Evolutionary conservation across 202 grass and related monocot genomes (phyloP).

Genomic region (Musa balbisiana): DNA sequence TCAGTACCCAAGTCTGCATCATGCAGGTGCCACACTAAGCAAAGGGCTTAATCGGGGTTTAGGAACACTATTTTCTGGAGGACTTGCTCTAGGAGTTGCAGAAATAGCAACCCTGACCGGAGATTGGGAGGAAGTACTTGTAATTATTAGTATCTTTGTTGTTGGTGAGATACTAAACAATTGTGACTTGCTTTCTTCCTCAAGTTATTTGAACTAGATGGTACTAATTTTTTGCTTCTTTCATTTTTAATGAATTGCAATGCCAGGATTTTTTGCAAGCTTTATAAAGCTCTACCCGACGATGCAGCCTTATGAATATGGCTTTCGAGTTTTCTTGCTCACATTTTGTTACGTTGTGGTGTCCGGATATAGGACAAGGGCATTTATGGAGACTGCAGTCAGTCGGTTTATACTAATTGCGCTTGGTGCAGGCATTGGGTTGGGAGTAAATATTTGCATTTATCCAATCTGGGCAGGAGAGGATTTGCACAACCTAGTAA

Average conservation of each 20-base stretch:
- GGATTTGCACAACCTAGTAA: conserved; percentile 79
- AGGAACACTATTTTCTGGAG: conserved; percentile 69
- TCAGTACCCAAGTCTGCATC: neutral
- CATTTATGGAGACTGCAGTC: conserved; percentile 49
- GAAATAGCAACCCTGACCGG: conserved; percentile 56
- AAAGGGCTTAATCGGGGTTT: conserved; percentile 78
- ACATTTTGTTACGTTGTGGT: conserved; percentile 83
- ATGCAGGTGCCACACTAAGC: conserved; percentile 86
- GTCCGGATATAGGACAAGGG: conserved; percentile 71
- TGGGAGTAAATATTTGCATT: conserved; percentile 79
- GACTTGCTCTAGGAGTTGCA: conserved; percentile 62
- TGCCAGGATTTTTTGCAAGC: conserved; percentile 54
- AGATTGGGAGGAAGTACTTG: conserved; percentile 55
- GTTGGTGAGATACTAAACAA: conserved; percentile 38
- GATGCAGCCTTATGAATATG: conserved; percentile 89
- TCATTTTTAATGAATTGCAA: conserved; percentile 17
- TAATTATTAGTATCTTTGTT: conserved; percentile 57
- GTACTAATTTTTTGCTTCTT: conserved; percentile 1
- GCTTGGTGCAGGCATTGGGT: conserved; percentile 69
- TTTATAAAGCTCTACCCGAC: conserved; percentile 69
- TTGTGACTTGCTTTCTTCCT: neutral
- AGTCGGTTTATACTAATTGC: conserved; percentile 85
- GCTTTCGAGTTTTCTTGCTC: conserved; percentile 84
- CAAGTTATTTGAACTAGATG: neutral
- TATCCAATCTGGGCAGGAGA: conserved; percentile 95